Evolutionary conservation across 306 rosid species (phyloP), one percentile per base, ranked within the genome.

Genomic region (Prunus mume): DNA sequence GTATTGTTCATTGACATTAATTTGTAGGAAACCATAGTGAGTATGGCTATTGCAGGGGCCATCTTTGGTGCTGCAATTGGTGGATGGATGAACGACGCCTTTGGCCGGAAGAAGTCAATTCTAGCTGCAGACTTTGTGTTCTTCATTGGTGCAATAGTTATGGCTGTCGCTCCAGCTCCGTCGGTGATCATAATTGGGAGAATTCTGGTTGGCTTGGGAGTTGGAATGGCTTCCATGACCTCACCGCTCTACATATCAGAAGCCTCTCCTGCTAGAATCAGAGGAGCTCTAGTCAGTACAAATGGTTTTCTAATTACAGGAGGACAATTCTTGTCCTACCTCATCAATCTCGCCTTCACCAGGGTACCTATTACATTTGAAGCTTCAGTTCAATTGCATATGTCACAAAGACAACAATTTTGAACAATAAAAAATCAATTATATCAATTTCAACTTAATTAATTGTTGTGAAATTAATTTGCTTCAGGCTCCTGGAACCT

Each of bases 61-160:
- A 93, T 93, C n/a, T 0, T 91, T 70, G 98, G 97, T n/a, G 96
- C 98, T 15, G 98, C 96, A 55, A 15, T 91, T 25, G 98, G 98
- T 18, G 98, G 97, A 3, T 91, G 90, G 87, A 83, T 91, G 86
- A 91, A 84, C 15, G 98, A 93, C 82, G 88, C 79, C 45, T 18
- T 90, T 17, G 98, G 98, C 69, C 52, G 98, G 65, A 90, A 72
- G 76, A 86, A 41, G 38, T 79, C 97, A 2, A 87, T 94, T 49
- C 28, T 94, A 47, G 11, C 57, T 2, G 98, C 98, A 3, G 96
- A 91, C 79, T 69, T 84, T 9, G 74, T 90, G 17, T 91, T 94
- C 85, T 79, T 82, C 12, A 0, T 79, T 1, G 98, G 98, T 17
- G 94, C 97, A 9, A 1, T 91, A 47, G 85, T 86, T 3, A 90